Evolutionary conservation across 352 stramenopile genomes (phyloP), one percentile per base, ranked within the genome.

Genomic region (Thalassiosira oceanica): DNA sequence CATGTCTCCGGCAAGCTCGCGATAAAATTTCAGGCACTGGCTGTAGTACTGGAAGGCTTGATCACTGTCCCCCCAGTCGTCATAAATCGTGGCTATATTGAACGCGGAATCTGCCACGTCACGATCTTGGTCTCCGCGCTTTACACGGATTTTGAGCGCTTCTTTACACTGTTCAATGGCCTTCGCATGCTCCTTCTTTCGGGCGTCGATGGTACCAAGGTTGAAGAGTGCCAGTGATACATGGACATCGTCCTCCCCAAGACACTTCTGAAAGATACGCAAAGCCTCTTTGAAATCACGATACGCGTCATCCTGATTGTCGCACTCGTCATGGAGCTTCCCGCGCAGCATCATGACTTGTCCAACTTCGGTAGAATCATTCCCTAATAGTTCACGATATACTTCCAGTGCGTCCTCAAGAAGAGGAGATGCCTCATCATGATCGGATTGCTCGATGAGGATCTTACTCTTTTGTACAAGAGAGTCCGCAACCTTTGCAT

Each of bases 31-130:
- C 13, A 77, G 48, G 3, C 61, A 41, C 53, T 75, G 46, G 31
- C 77, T 33, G 31, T 77, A 83, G 54, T 53, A 77, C 28, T 68
- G 49, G 24, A 53, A 42, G 39, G 74, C 61, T 43, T 83, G 62
- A 28, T 76, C 52, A 35, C 64, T 39, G 31, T 69, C 63, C 5
- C 42, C 44, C 42, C 49, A 75, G 41, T 79, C 61, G 71, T 68
- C 43, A 4, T 66, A 66, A 67, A 83, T 74, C 27, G 58, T 73
- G 6, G 33, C 74, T 64, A 80, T 76, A 41, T 76, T 80, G 43
- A 77, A 83, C 23, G 79, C 39, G 36, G 56, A 65, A 24, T 83
- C 74, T 61, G 74, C 74, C 31, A 80, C 50, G 61, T 68, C 61
- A 7, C 60, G 45, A 35, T 80, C 61, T 53, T 60, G 45, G 36